Base-by-base conservation (phyloP, 306 rosid species). In the Cucurbita pepo region DNA sequence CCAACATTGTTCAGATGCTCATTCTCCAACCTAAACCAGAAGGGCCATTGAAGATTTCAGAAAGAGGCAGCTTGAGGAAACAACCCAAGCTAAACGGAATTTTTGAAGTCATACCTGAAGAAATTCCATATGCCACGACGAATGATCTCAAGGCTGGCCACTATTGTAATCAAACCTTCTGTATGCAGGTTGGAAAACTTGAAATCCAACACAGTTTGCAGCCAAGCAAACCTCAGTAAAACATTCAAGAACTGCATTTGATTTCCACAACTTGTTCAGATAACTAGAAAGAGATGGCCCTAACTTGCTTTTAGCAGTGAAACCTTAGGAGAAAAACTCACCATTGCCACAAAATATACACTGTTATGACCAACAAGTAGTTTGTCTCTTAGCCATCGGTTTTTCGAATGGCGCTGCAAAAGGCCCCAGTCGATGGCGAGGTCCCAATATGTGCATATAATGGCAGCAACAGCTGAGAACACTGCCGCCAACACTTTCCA, bases 1-100 rank as follows among this genome's bases (percentile, higher is more conserved):
- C 94, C 95, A 44, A 88, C 94, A 71, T 90, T 90, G 82, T 82
- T 90, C 80, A 88, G 75, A 77, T 90, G 96, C 82, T 88, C 96
- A 71, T 88, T 90, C 81, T 90, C 94, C 84, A 86, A 43, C 78
- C 96, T 88, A 79, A 52, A 55, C 44, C 66, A 45, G 16, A 18
- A 58, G 43, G 37, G 43, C 4, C 38, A 44, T 8, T 58, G 38
- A 38, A 6, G 71, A 44, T 65, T 65, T 65, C 15, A 19, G 54
- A 21, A 67, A 48, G 38, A 21, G 56, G 43, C 18, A 48, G 41
- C 10, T 48, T 4, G 56, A 21, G 19, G 41, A 14, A 12, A 67
- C 7, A 69, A 7, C 45, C 21, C 34, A 30, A 30, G 3, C 7
- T 21, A 22, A 67, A 9, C 13, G 0, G 7, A 25, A 41, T 18